phyloP scores from a whole-genome alignment of 345 rosid species.

The Eutrema japonicum region DNA sequence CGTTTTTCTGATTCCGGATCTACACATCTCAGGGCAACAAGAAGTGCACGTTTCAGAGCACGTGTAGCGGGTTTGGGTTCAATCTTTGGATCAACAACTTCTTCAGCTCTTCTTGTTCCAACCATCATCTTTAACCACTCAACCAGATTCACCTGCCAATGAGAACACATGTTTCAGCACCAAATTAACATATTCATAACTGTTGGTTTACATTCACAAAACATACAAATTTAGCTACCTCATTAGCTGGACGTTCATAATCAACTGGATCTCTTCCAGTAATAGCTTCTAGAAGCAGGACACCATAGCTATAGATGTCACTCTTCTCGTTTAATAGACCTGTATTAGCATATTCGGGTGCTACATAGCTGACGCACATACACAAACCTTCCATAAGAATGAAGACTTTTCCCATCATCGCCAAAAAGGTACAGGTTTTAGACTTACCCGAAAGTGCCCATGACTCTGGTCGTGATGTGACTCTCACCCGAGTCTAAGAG shows the following conservation, averaged over 20 bases:
- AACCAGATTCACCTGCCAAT: slow-evolving; percentile 80
- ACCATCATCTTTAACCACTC: slow-evolving; percentile 98
- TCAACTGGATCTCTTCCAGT: slow-evolving; percentile 98
- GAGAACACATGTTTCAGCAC: slow-evolving; percentile 24
- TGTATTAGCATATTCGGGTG: slow-evolving; percentile 94
- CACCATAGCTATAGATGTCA: slow-evolving; percentile 94
- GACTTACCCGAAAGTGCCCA: slow-evolving; percentile 97
- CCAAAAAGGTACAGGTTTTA: slow-evolving; percentile 6
- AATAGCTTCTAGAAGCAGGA: slow-evolving; percentile 80
- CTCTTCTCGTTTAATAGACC: slow-evolving; percentile 93
- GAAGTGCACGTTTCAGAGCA: slow-evolving; percentile 76
- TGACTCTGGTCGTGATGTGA: slow-evolving; percentile 93
- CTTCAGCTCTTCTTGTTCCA: slow-evolving; percentile 90
- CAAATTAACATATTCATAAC: slow-evolving; percentile 20
- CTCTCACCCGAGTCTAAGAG: slow-evolving; percentile 88
- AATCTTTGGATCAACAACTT: slow-evolving; percentile 77
- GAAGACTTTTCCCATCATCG: not conserved
- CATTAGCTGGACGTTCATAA: slow-evolving; percentile 81
- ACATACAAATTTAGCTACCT: slow-evolving; percentile 53
- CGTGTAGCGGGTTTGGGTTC: slow-evolving; percentile 76
- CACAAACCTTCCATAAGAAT: slow-evolving; percentile 5
- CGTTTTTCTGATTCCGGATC: slow-evolving; percentile 89
- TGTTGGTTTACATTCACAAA: slow-evolving; percentile 7
- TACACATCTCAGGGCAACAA: slow-evolving; percentile 87
- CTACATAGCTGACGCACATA: slow-evolving; percentile 75